Base-by-base conservation (phyloP, 108 stramenopile species). In the Schizochytrium sp. region DNA sequence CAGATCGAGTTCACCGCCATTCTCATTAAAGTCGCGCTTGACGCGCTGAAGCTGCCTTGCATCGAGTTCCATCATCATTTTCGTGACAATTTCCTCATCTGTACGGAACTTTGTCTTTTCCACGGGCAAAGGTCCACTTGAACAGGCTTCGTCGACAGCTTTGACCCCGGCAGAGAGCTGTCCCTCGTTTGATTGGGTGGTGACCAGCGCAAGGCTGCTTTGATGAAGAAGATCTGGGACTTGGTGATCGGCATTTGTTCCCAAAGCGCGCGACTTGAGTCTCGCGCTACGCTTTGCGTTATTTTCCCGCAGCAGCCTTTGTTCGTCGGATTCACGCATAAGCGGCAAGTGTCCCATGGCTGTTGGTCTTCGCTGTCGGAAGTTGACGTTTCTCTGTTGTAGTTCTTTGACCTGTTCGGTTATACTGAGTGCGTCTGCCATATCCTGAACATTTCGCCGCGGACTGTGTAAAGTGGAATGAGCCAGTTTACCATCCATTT, bases 21-120 rank as follows among this genome's bases (percentile, higher is more conserved):
- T 47, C 23, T 53, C 51, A 23, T 83, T 47, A 53, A 83, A 83
- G 23, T 83, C 76, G 19, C 76, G 45, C 4, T 83, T 83, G 8
- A 83, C 76, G 25, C 19, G 51, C 23, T 83, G 76, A 12, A 83
- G 76, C 28, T 83, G 76, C 51, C 48, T 83, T 4, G 76, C 76
- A 28, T 83, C 76, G 25, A 83, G 45, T 4, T 47, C 76, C 76
- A 83, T 83, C 76, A 83, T 83, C 76, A 83, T 83, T 28, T 83
- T 83, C 18, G 76, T 83, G 1, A 83, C 76, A 4, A 83, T 83
- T 83, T 83, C 76, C 28, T 83, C 76, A 53, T 83, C 76, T 45
- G 23, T 83, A 6, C 76, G 76, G 28, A 83, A 83, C 28, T 83
- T 83, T 6, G 76, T 83, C 48, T 83, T 53, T 18, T 83, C 76